Percentiles rank a stretch among this genome's conserved stretches.
phyloP scores from a whole-genome alignment of 73 alveolate genomes.

The Tetrahymena borealis region DNA sequence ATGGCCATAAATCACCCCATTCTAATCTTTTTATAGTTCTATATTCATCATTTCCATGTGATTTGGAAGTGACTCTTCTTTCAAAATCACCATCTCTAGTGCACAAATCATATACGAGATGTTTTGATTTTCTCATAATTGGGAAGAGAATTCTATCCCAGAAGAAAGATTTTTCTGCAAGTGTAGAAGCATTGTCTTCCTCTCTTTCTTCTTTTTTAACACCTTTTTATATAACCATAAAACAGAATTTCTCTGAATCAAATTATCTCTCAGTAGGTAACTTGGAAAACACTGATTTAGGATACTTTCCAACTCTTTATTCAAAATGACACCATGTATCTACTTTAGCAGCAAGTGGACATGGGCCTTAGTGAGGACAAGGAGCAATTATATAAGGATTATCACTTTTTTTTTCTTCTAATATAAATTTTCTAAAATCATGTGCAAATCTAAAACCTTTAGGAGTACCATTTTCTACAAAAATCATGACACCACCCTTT shows the following conservation, averaged over 20 bases:
- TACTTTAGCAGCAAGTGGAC: conserved; percentile 73
- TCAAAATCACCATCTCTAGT: conserved; percentile 56
- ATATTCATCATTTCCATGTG: background rate
- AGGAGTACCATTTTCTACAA: conserved; percentile 76
- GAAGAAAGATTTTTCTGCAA: conserved; percentile 55
- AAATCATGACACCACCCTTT: conserved; percentile 53
- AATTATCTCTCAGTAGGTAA: conserved; percentile 35
- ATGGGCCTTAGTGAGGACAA: conserved; percentile 65
- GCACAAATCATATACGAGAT: conserved; percentile 61
- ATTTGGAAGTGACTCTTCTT: conserved; percentile 15
- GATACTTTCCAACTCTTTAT: conserved; percentile 32
- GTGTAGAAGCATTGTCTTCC: conserved; percentile 20
- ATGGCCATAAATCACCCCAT: background rate
- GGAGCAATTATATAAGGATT: conserved; percentile 69
- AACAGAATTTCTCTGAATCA: conserved; percentile 64
- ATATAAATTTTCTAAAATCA: conserved; percentile 51
- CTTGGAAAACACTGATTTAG: conserved; percentile 57
- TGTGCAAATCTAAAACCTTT: conserved; percentile 66
- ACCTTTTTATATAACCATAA: conserved; percentile 45
- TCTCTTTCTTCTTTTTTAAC: background rate
- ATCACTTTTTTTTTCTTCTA: conserved; percentile 33
- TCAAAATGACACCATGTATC: conserved; percentile 76
- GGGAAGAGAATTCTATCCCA: conserved; percentile 64
- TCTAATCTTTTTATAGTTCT: background rate
- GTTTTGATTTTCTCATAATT: conserved; percentile 41